Evolutionary conservation across 805 yeast genomes (phyloP).

Genomic region (Monosporozyma yasuniensis): DNA sequence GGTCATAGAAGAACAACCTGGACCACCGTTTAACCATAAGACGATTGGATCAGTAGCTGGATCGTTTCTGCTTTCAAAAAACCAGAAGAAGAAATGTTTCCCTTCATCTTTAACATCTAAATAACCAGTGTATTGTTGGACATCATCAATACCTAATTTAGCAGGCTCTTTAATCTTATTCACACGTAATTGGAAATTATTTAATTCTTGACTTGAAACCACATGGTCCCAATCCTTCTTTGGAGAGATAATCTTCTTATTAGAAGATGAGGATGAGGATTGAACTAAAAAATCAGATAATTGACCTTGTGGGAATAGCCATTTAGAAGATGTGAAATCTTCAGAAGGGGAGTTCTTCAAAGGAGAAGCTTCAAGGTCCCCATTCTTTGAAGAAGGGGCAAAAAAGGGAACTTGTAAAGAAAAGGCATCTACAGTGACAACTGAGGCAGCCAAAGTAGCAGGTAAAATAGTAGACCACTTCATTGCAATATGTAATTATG

Average conservation of each 20-base stretch:
- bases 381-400: neutral
- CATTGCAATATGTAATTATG: neutral
- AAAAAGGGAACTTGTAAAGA: conserved; percentile 1
- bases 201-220: conserved; percentile 29
- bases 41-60: conserved; percentile 80
- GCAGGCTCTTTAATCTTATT: conserved; percentile 47
- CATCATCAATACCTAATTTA: conserved; percentile 67
- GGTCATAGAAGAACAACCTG: conserved; percentile 97
- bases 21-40: conserved; percentile 96
- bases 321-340: neutral
- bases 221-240: conserved; percentile 24
- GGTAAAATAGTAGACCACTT: conserved; percentile 1
- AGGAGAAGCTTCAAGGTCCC: neutral
- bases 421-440: neutral
- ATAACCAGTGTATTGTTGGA: conserved; percentile 78
- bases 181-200: conserved; percentile 49
- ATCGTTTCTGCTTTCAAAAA: conserved; percentile 80
- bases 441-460: neutral
- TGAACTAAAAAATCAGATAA: neutral
- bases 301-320: conserved; percentile 1
- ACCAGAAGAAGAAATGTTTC: conserved; percentile 80
- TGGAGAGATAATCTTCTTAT: conserved; percentile 1
- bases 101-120: conserved; percentile 75
- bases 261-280: neutral
- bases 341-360: neutral